These are phyloP conservation scores for Auriscalpium vulgare DNA, from an alignment of 768 basidiomycete species.

Conservation along the genomic window DNA sequence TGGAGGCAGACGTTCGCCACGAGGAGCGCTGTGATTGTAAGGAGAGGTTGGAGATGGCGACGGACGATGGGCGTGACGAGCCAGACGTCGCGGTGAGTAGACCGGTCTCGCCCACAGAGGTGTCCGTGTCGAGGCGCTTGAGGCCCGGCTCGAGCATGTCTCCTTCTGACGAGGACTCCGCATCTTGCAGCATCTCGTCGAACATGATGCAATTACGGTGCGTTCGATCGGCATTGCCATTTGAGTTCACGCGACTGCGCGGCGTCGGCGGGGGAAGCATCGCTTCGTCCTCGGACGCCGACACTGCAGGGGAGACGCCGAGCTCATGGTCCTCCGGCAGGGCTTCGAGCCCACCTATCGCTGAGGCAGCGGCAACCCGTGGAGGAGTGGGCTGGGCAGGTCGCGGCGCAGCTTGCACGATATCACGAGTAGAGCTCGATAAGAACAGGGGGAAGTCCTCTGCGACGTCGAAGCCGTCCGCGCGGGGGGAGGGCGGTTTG, in stretches of 20 bases:
- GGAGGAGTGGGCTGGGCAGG: slow-evolving; percentile 6
- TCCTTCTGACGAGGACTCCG: slow-evolving; percentile 3
- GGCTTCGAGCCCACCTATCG: slow-evolving; percentile 28
- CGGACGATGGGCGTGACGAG: slow-evolving; percentile 17
- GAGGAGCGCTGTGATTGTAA: slow-evolving; percentile 18
- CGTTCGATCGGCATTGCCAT: slow-evolving; percentile 12
- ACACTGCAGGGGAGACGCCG: slow-evolving; percentile 12
- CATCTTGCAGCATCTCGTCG: slow-evolving; percentile 2
- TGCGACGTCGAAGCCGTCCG: slow-evolving; percentile 7
- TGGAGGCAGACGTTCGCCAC: slow-evolving; percentile 18
- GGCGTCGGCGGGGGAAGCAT: slow-evolving; percentile 9
- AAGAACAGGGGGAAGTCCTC: slow-evolving; percentile 15
- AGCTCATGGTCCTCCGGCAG: slow-evolving; percentile 47
- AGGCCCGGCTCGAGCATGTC: slow-evolving; percentile 4
- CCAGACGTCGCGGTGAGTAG: slow-evolving; percentile 5
- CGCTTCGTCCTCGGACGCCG: neutral
- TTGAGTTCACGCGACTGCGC: slow-evolving; percentile 19
- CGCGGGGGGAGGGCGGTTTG: neutral
- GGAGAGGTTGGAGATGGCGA: slow-evolving; percentile 17
- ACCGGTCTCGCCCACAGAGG: neutral
- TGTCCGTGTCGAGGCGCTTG: neutral
- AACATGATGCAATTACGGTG: slow-evolving; percentile 21
- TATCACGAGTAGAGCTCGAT: slow-evolving; percentile 9
- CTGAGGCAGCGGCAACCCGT: neutral
- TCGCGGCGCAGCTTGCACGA: slow-evolving; percentile 10